Evolutionary conservation across 2,329 filamentous ascomycete species (phyloP).

Genomic region (Hypomyces rosellus): DNA sequence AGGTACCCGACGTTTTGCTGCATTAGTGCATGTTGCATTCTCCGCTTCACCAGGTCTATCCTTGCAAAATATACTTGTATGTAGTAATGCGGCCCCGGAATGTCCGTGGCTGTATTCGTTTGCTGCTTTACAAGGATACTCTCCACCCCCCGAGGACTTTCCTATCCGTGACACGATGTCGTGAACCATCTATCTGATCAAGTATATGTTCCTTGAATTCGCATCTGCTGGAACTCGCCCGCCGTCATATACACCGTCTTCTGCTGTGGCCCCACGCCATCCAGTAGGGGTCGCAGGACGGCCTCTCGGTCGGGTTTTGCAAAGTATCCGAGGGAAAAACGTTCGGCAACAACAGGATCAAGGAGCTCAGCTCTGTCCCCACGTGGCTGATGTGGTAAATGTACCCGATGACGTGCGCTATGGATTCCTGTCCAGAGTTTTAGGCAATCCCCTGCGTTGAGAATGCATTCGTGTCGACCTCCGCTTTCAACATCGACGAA

Average conservation of each 20-base stretch:
- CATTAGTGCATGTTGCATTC: neutral
- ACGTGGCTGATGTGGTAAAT: neutral
- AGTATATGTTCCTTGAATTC: slow-evolving; percentile 4
- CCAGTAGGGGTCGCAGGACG: slow-evolving; percentile 1
- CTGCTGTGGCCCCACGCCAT: neutral
- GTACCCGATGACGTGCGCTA: slow-evolving; percentile 7
- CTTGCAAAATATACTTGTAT: neutral
- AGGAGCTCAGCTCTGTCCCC: neutral
- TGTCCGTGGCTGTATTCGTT: neutral
- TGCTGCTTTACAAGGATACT: too few relatives aligned
- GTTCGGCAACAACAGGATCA: slow-evolving; percentile 2
- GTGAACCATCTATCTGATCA: neutral
- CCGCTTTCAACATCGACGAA: slow-evolving; percentile 6
- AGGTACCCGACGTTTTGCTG: too few relatives aligned
- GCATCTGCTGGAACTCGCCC: slow-evolving; percentile 8
- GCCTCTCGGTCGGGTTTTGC: slow-evolving; percentile 4
- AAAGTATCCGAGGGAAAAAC: slow-evolving; percentile 7
- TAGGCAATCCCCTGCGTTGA: slow-evolving; percentile 7
- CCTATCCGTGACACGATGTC: neutral
- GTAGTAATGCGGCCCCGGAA: too few relatives aligned
- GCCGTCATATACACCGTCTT: slow-evolving; percentile 4
- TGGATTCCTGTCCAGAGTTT: slow-evolving; percentile 5
- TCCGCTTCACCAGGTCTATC: slow-evolving; percentile 1
- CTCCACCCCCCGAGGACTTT: neutral
- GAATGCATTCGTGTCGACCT: slow-evolving; percentile 6